Evolutionary conservation across 75 land plant genomes (phyloP), one percentile per base, ranked within the genome.

Genomic region (Isoetes taiwanensis): DNA sequence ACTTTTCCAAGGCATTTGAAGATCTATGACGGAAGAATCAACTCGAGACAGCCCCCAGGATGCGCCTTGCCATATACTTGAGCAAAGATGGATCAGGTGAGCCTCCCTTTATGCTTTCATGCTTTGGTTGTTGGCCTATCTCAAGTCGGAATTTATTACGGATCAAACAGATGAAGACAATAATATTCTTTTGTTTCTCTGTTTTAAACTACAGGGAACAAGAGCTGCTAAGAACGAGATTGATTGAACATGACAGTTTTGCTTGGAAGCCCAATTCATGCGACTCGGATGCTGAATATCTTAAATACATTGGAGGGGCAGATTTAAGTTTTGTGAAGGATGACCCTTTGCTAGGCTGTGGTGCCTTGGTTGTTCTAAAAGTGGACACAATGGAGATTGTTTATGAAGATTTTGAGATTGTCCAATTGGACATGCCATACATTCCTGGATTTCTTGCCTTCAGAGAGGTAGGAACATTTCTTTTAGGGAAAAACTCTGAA

Each of bases 391-490:
- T 85, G 32, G 27, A 61, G 19, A 67, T 79, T 9, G 81, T 80
- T 3, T 80, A 90, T 34, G 75, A 85, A 32, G 91, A 85, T 41
- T 90, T 65, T 50, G 65, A 64, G 33, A 30, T 78, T 29, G 74
- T 63, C 26, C 61, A 40, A 23, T 71, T 82, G 29, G 57, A 65
- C 17, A 64, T 80, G 57, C 91, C 91, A 25, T 90, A 90, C 67
- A 63, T 85, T 43, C 75, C 91, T 43, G 96, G 96, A 12, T 90
- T 85, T 56, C 78, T 90, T 14, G 96, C 96, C 33, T 90, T 90
- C 48, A 77, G 96, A 34, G 96, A 90, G 90, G 90, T 85, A 16
- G 35, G 24, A n/a, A 21, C n/a, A n/a, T n/a, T n/a, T n/a, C n/a
- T n/a, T n/a, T n/a, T n/a, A n/a, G n/a, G n/a, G n/a, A n/a, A n/a